phyloP scores from a whole-genome alignment of 2,329 filamentous ascomycete genomes.

The Phialocephala subalpina region DNA sequence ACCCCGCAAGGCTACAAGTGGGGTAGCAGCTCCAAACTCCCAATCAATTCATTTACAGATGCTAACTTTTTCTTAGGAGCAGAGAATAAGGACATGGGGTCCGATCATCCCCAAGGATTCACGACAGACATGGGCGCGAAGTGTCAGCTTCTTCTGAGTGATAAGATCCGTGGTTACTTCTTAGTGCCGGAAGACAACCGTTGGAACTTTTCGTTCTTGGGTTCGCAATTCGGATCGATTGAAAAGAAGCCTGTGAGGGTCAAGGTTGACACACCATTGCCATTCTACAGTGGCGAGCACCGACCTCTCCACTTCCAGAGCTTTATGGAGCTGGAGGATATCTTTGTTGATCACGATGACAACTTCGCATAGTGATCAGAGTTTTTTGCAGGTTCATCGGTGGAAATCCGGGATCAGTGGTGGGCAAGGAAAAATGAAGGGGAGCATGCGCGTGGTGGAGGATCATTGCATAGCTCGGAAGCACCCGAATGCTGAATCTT shows the following conservation, averaged over 20 bases:
- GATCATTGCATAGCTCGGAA: constrained; percentile 9
- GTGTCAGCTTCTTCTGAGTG: constrained; percentile 90
- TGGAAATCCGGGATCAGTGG: neutral
- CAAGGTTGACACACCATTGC: constrained; percentile 88
- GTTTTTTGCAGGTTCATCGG: neutral
- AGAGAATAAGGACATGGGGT: constrained; percentile 91
- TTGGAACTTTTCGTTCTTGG: constrained; percentile 99
- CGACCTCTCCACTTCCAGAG: constrained; percentile 95
- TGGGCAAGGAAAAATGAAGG: constrained; percentile 2
- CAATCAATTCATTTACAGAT: too few relatives aligned
- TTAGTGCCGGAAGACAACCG: constrained; percentile 87
- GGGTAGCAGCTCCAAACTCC: too few relatives aligned
- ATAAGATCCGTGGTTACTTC: constrained; percentile 96
- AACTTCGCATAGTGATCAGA: constrained; percentile 79
- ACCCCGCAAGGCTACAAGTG: constrained; percentile 95
- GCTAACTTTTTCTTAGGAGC: constrained; percentile 48
- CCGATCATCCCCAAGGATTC: constrained; percentile 94
- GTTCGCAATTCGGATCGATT: constrained; percentile 82
- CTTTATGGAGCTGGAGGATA: constrained; percentile 96
- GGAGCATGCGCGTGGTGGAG: neutral
- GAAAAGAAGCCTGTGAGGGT: constrained; percentile 93
- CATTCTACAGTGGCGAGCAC: constrained; percentile 93
- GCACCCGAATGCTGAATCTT: constrained; percentile 26
- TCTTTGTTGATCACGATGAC: constrained; percentile 92
- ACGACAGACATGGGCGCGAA: constrained; percentile 92